These are phyloP conservation scores for Ilyonectria robusta DNA, from an alignment of 2,329 filamentous ascomycete species.

Conservation along the genomic window DNA sequence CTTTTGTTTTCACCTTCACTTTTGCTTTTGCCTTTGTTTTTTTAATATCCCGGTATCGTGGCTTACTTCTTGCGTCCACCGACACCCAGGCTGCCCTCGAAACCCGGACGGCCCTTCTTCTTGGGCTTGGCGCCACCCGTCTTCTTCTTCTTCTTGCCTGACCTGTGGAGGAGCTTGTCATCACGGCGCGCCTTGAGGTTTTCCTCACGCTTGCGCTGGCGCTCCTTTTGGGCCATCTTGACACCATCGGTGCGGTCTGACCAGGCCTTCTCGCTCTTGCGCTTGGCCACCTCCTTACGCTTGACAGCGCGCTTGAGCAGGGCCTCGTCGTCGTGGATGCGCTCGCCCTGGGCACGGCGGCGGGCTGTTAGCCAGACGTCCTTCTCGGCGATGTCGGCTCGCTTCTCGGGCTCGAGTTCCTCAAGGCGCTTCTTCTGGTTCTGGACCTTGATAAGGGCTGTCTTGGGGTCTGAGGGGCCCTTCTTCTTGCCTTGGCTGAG, in stretches of 20 bases:
- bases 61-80: conserved; percentile 64
- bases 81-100: conserved; percentile 77
- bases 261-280: conserved; percentile 94
- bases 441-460: conserved; percentile 87
- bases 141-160: conserved; percentile 70
- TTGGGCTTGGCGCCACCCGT: conserved; percentile 48
- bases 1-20: conserved; percentile 11
- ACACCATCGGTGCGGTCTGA: conserved; percentile 80
- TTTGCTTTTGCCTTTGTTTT: conserved; percentile 22
- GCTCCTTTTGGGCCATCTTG: conserved; percentile 81
- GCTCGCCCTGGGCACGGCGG: conserved; percentile 89
- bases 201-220: conserved; percentile 86
- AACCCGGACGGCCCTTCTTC: conserved; percentile 72
- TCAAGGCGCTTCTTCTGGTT: conserved; percentile 87
- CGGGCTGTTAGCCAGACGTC: conserved; percentile 94
- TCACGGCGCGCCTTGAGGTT: conserved; percentile 83
- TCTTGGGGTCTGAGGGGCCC: conserved; percentile 87
- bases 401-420: conserved; percentile 83
- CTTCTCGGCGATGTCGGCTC: conserved; percentile 90
- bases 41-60: conserved; percentile 12
- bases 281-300: conserved; percentile 90
- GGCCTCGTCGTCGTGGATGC: conserved; percentile 87
- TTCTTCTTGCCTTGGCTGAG: conserved; percentile 73
- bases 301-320: conserved; percentile 95
- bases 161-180: conserved; percentile 74